Percentiles rank a stretch among this genome's conserved stretches.
These are phyloP conservation scores for Penicillium samsonianum DNA, from an alignment of 495 filamentous ascomycete species.

Conservation along the genomic window DNA sequence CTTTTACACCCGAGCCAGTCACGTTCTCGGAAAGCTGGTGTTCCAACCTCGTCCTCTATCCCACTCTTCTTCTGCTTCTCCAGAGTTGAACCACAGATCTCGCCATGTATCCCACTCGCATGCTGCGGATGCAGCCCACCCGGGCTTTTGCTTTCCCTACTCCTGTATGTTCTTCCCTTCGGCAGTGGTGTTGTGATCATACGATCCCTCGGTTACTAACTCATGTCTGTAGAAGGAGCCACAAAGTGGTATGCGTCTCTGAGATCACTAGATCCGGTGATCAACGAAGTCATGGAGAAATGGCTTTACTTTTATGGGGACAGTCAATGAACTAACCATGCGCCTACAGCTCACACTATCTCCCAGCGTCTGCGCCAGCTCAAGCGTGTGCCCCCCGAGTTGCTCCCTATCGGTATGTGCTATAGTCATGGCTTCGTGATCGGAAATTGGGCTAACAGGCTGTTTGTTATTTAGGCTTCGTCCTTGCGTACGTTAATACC, in stretches of 20 bases:
- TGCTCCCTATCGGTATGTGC: constrained; percentile 87
- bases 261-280: constrained; percentile 6
- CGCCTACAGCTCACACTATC: constrained; percentile 81
- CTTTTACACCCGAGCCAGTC: constrained; percentile 44
- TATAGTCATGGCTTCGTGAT: not conserved
- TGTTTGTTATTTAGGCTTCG: constrained; percentile 62
- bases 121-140: constrained; percentile 56
- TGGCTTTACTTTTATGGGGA: constrained; percentile 2
- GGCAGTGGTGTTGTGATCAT: constrained; percentile 17
- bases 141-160: constrained; percentile 70
- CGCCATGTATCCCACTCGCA: constrained; percentile 68
- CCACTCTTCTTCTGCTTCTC: constrained; percentile 25
- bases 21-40: constrained; percentile 33
- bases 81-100: constrained; percentile 7
- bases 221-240: constrained; percentile 68
- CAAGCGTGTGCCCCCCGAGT: constrained; percentile 86
- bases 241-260: constrained; percentile 68
- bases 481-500: constrained; percentile 64
- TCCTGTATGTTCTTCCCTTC: constrained; percentile 64
- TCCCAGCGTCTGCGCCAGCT: constrained; percentile 89
- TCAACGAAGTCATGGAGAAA: constrained; percentile 15
- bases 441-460: constrained; percentile 23
- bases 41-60: constrained; percentile 29
- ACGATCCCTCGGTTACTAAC: constrained; percentile 37
- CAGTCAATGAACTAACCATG: constrained; percentile 34